These are phyloP conservation scores for Lentinula novae-zelandiae DNA, from an alignment of 1,284 basidiomycete species.

Conservation along the genomic window DNA sequence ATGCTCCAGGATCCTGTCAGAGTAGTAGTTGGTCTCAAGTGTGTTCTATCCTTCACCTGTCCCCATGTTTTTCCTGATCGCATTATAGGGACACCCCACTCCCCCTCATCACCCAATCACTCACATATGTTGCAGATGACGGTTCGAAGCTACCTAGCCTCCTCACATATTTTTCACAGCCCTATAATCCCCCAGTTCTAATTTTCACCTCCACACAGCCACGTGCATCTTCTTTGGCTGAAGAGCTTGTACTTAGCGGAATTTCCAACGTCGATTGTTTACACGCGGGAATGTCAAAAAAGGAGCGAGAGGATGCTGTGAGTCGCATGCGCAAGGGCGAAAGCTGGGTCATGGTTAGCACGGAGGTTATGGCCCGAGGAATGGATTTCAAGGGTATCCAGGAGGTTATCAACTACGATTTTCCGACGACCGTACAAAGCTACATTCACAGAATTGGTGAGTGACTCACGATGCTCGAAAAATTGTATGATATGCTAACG, in stretches of 20 bases:
- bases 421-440: conserved; percentile 89
- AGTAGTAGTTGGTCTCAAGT: conserved; percentile 94
- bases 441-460: conserved; percentile 93
- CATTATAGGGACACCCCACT: conserved; percentile 76
- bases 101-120: conserved; percentile 80
- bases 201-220: conserved; percentile 94
- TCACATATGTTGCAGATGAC: conserved; percentile 92
- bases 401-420: conserved; percentile 96
- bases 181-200: conserved; percentile 89
- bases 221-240: conserved; percentile 85
- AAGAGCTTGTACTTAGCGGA: conserved; percentile 81
- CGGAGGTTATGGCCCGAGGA: conserved; percentile 93
- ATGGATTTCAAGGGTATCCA: conserved; percentile 97
- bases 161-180: conserved; percentile 73
- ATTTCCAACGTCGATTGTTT: conserved; percentile 89
- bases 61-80: neutral
- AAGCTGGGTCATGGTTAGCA: conserved; percentile 91
- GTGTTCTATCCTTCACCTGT: conserved; percentile 26
- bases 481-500: conserved; percentile 7
- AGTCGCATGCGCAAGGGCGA: conserved; percentile 82
- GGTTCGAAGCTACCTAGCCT: conserved; percentile 89
- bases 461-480: conserved; percentile 17
- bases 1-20: conserved; percentile 84
- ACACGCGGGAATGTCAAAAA: conserved; percentile 85
- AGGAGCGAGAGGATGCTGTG: conserved; percentile 85